Evolutionary conservation across 495 filamentous ascomycete genomes (phyloP), one percentile per base, ranked within the genome.

Genomic region (Aspergillus coremiiformis): DNA sequence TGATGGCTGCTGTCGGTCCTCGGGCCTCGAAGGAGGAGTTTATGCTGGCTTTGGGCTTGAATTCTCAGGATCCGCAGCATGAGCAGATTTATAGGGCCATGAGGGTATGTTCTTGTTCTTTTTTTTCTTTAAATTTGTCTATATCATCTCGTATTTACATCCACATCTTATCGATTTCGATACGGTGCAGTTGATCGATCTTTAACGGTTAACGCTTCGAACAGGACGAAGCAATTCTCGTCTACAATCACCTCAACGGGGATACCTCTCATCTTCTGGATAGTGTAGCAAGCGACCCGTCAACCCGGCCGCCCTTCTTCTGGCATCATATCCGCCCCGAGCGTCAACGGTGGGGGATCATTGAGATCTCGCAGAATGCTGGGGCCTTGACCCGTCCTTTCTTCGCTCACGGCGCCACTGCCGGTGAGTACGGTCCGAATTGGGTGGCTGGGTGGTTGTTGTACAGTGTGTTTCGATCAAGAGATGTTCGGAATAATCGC

Each of bases 391-490:
- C 72, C n/a, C 60, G 66, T 0, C 54, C 57, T 1, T 53, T 70
- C 0, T 78, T 77, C 49, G 67, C 71, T 15, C 59, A 53, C 11
- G 75, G 74, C 11, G 55, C 53, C 4, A 70, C 69, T 0, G 59
- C 55, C 20, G 70, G 70, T 44, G 71, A 74, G 55, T 66, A 71
- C 37, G 76, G 72, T 9, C 75, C 75, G 7, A 82, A 82, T 52
- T 82, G 78, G 78, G 74, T 82, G 6, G 72, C 77, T 6, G 68
- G 69, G 12, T 82, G 78, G 78, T 72, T 80, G 63, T 55, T 82
- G 39, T 82, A 82, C 47, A 78, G 77, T 53, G 77, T 80, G 17
- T 82, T 80, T 61, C 77, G 78, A 15, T 80, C 78, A 12, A 67
- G 78, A 27, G 78, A 82, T 64, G 74, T 73, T 22, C 63, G 78